Evolutionary conservation across 768 basidiomycete genomes (phyloP), one percentile per base, ranked within the genome.

Genomic region (Termitomyces sp.): DNA sequence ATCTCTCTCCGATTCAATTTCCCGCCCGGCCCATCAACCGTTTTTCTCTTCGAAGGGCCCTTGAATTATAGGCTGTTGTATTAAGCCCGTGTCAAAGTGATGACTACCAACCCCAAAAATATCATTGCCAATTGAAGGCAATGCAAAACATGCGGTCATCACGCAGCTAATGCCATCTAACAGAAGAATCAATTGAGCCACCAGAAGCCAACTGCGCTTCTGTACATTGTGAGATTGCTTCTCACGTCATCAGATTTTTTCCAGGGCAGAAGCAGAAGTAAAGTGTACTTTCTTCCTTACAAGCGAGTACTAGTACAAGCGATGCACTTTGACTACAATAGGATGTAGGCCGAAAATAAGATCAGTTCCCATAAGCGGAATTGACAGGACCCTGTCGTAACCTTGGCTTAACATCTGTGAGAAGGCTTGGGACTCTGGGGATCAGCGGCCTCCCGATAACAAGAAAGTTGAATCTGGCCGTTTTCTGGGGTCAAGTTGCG

Each of bases 121-220:
- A 57, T 37, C 36, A 40, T 32, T 49, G 31, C 60, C 52, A 54
- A 49, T 38, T 32, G 31, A n/a, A 47, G 46, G 34, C 42, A 47
- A 31, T 38, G 42, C 17, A 49, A 47, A 56, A 56, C 40, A 48
- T 55, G 60, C 60, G 60, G 60, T 55, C 60, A 61, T 61, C 60
- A 56, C 60, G 60, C 60, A 61, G 29, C 48, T 45, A 29, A 61
- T 48, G 54, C 60, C 54, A 60, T 56, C 47, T 32, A 56, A 61
- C 47, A 45, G 54, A 54, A 59, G 32, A 46, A 59, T 52, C 50
- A 34, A 15, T 60, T 60, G 45, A 56, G 55, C 60, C 55, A 61
- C 60, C 54, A 56, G 60, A 61, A 56, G 59, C 29, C 50, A 29
- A 36, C 45, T 43, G 49, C 59, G 59, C 60, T 61, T 56, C 54